A percentile compares a stretch with the other conserved stretches of the same genome.
Conservation (phyloP, 371 early-diverging fungal species). For the Rhizopus stolonifer region DNA sequence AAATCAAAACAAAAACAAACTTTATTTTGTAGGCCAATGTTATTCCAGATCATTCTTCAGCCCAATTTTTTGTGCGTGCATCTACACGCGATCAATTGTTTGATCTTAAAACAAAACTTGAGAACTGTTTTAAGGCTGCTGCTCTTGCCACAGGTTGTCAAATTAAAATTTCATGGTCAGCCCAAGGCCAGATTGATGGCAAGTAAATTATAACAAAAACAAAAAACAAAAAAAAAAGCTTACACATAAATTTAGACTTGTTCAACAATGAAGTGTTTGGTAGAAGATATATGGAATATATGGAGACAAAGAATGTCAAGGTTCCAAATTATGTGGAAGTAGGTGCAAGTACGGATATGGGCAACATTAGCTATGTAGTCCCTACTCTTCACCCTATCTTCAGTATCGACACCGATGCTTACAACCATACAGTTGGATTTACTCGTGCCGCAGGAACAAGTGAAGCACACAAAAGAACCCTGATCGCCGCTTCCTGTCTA, state of each 20-base stretch:
- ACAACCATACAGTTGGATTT: constrained; percentile 52
- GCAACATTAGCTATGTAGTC: constrained; percentile 57
- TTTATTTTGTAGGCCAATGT: constrained; percentile 32
- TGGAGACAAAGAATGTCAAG: constrained; percentile 42
- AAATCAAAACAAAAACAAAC: not conserved
- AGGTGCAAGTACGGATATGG: constrained; percentile 73
- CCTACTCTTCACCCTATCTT: constrained; percentile 27
- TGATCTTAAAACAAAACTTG: constrained; percentile 46
- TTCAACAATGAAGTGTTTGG: constrained; percentile 59
- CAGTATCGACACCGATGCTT: constrained; percentile 18
- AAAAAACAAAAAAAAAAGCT: no score
- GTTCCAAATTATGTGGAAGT: constrained; percentile 41
- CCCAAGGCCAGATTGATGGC: constrained; percentile 34
- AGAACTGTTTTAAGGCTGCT: constrained; percentile 63
- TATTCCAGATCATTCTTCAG: constrained; percentile 62
- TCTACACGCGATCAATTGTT: constrained; percentile 43
- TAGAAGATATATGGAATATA: constrained; percentile 51
- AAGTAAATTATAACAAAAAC: no score
- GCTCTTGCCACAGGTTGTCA: constrained; percentile 70
- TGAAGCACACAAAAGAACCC: constrained; percentile 60
- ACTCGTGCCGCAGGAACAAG: constrained; percentile 56
- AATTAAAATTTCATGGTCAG: constrained; percentile 50
- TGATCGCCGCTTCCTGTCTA: constrained; percentile 50
- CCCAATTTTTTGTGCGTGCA: constrained; percentile 57
- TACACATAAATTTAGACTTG: no score